These are phyloP conservation scores for Saussurea involucrata DNA, from an alignment of 129 eudicot species.

Conservation along the genomic window DNA sequence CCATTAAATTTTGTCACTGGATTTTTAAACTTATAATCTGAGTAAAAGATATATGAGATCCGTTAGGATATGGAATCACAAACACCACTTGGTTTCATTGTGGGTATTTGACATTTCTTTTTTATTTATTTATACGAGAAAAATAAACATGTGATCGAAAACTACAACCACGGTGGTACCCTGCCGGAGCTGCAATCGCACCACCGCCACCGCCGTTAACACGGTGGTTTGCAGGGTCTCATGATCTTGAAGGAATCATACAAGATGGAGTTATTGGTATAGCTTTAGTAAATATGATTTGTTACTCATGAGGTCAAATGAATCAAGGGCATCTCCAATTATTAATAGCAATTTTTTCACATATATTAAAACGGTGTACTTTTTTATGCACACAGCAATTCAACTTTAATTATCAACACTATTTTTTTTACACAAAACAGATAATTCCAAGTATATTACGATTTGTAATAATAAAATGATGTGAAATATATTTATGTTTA, in stretches of 20 bases:
- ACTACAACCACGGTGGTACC: neutral
- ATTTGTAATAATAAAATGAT: neutral
- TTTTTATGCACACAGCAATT: neutral
- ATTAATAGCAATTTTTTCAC: neutral
- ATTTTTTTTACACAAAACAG: neutral
- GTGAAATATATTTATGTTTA: neutral
- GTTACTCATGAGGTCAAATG: neutral
- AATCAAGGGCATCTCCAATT: neutral
- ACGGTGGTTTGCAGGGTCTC: neutral
- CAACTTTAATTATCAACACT: neutral
- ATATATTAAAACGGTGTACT: neutral
- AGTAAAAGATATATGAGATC: slow-evolving; percentile 21
- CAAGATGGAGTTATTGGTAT: neutral
- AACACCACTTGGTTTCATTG: neutral
- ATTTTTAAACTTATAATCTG: slow-evolving; percentile 19
- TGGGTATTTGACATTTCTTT: neutral
- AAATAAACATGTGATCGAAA: neutral
- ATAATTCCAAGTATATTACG: neutral
- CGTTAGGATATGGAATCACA: slow-evolving; percentile 8
- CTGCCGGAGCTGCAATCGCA: neutral
- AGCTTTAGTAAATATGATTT: neutral
- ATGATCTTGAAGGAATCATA: neutral
- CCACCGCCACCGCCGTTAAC: neutral
- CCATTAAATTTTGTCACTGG: slow-evolving; percentile 12
- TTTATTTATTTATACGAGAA: neutral